Percentiles rank a stretch among this genome's conserved stretches.
Conservation (phyloP, 345 rosid species). For the Euphorbia lathyris region DNA sequence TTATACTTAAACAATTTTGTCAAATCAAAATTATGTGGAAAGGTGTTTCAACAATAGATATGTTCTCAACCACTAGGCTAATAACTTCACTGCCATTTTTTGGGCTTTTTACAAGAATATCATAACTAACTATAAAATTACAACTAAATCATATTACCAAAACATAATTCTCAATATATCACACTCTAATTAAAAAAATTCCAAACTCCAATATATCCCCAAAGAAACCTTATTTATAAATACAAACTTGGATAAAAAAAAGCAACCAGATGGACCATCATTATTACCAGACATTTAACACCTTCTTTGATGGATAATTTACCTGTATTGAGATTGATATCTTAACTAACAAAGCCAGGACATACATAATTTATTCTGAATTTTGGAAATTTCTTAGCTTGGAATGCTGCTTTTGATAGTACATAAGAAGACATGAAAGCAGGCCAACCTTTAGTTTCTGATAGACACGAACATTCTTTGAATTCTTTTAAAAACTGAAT, state of each 20-base stretch:
- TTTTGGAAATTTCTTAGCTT: constrained; percentile 20
- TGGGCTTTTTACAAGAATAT: no score
- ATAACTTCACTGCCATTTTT: no score
- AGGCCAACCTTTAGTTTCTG: constrained; percentile 30
- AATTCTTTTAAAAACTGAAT: constrained; percentile 26
- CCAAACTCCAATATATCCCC: no score
- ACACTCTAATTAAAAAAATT: no score
- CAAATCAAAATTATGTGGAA: no score
- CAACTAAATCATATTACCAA: no score
- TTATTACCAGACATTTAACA: constrained; percentile 8
- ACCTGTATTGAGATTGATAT: constrained; percentile 19
- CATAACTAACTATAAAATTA: no score
- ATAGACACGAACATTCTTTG: constrained; percentile 17
- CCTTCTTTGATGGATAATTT: constrained; percentile 12
- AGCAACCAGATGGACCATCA: constrained; percentile 24
- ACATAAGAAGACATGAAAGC: constrained; percentile 4
- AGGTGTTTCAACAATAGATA: no score
- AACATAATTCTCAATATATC: no score
- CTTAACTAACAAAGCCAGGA: constrained; percentile 36
- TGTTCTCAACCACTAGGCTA: no score
- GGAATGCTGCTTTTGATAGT: constrained; percentile 26
- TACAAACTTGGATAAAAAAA: constrained; percentile 13
- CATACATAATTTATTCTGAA: constrained; percentile 25
- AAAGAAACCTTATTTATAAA: no score
- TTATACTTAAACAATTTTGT: no score